These are phyloP conservation scores for Heliamphora pulchella DNA, from an alignment of 179 eudicot species.

Conservation along the genomic window DNA sequence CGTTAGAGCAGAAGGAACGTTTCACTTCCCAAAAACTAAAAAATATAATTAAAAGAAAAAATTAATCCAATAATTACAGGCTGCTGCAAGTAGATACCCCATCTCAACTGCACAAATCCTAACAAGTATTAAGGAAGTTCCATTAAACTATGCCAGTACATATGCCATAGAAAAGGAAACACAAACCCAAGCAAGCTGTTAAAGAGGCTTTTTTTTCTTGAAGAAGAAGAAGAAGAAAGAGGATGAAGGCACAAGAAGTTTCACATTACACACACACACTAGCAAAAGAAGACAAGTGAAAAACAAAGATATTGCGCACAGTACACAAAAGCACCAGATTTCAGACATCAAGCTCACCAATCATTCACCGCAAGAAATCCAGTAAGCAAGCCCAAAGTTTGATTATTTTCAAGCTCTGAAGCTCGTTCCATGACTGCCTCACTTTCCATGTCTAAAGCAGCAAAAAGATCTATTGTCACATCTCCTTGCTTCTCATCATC, in stretches of 20 bases:
- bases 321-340: background rate
- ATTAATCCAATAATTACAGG: background rate
- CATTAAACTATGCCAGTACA: background rate
- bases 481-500: conserved; percentile 98
- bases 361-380: conserved; percentile 93
- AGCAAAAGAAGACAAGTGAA: background rate
- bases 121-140: background rate
- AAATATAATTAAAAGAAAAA: background rate
- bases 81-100: background rate
- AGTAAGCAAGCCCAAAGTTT: conserved; percentile 74
- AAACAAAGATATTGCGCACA: background rate
- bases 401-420: conserved; percentile 73
- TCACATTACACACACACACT: background rate
- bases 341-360: conserved; percentile 49
- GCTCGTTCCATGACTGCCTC: conserved; percentile 63
- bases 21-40: background rate
- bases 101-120: background rate
- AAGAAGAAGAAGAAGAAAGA: background rate
- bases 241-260: background rate
- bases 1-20: background rate
- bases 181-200: background rate
- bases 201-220: background rate
- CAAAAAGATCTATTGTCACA: conserved; percentile 80
- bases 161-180: background rate
- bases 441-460: conserved; percentile 82